Conservation (phyloP, 75 land plant genomes). For the Isoetes taiwanensis region DNA sequence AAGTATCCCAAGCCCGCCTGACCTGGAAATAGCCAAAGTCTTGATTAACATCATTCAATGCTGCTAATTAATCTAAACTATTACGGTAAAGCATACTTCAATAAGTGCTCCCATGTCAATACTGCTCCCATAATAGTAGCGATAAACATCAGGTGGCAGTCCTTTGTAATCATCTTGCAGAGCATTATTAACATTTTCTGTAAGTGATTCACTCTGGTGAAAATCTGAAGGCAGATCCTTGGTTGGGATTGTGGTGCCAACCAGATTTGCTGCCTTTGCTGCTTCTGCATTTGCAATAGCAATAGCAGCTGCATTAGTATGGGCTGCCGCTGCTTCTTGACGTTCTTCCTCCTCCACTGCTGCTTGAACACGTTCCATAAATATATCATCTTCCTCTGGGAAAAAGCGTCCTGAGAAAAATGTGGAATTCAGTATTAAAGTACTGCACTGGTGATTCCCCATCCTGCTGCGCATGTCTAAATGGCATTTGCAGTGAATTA, state of each 20-base stretch:
- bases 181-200: constrained; percentile 5
- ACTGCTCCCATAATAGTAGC: constrained; percentile 86
- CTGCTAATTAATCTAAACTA: not conserved
- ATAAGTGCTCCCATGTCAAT: constrained; percentile 85
- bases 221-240: constrained; percentile 1
- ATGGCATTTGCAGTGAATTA: too few relatives aligned
- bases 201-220: not conserved
- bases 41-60: not conserved
- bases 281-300: constrained; percentile 88
- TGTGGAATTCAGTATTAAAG: not conserved
- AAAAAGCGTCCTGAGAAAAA: constrained; percentile 66
- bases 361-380: constrained; percentile 78
- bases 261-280: constrained; percentile 24
- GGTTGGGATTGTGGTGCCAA: not conserved
- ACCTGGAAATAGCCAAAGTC: constrained; percentile 39
- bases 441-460: not conserved
- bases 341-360: constrained; percentile 98
- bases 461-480: too few relatives aligned
- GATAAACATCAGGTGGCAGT: constrained; percentile 79
- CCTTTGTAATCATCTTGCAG: constrained; percentile 12
- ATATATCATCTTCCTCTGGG: constrained; percentile 95
- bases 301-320: constrained; percentile 68
- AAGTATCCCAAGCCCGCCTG: constrained; percentile 85
- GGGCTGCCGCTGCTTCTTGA: constrained; percentile 79
- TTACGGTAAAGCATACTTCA: constrained; percentile 38